Base-by-base conservation (phyloP, 148 eudicot species). In the Rhododendron ferrugineum region DNA sequence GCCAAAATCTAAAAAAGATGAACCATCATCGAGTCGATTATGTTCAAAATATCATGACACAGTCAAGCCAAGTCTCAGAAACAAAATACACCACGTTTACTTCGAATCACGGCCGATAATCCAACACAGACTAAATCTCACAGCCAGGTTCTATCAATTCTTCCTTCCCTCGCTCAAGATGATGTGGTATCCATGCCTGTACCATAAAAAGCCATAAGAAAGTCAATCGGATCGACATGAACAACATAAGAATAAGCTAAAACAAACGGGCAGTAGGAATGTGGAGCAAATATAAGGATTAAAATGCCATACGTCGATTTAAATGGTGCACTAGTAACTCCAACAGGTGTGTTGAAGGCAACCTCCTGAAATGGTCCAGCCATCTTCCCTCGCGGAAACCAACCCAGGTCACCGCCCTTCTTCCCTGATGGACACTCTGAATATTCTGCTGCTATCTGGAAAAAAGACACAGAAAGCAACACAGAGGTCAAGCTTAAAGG, bases 341-440 rank as follows among this genome's bases (percentile, higher is more conserved):
- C 99, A 86, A 97, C 88, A 73, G 92, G 91, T 36, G 99, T 95
- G 92, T 86, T 91, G 84, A 97, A 97, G 87, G 99, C 98, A 88
- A 97, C 99, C 14, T 97, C 99, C 93, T 97, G 98, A 87, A 97
- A 95, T 8, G 98, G 96, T 73, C 99, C 99, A 46, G 99, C 98
- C 99, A 94, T 97, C 91, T 97, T 97, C 66, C 98, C 98, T 68
- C 98, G 96, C 1, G 98, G 98, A 84, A 97, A 97, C 99, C 99
- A 97, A 88, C 98, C 98, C 2, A 97, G 89, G 84, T 97, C 99
- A 64, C 98, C 98, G 77, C 99, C 99, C 88, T 95, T 95, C 90
- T 97, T 97, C 52, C 96, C 99, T 15, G 99, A 97, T 36, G 99
- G 96, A 50, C 99, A 97, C 88, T 97, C 99, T 6, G 99, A 97